A percentile compares a stretch with the other conserved stretches of the same genome.
Conservation (phyloP, 106 monocot species). For the Dendrobium officinale region DNA sequence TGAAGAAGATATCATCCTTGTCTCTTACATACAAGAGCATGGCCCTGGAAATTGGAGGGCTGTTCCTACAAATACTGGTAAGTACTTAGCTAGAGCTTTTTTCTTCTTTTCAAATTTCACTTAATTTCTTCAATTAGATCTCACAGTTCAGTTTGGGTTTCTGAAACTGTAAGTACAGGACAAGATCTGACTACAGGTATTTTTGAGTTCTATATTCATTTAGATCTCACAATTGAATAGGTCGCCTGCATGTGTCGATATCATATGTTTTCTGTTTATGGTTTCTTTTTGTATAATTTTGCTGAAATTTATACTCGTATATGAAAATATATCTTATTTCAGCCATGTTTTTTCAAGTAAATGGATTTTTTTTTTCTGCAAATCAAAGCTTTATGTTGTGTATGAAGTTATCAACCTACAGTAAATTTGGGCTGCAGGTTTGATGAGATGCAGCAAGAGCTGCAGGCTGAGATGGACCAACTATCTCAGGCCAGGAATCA, state of each 20-base stretch:
- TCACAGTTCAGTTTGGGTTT: neutral
- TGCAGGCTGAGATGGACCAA: slow-evolving; percentile 49
- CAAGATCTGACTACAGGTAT: too few relatives aligned
- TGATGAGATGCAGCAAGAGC: slow-evolving; percentile 54
- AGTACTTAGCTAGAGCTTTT: neutral
- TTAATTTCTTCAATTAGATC: neutral
- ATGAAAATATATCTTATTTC: too few relatives aligned
- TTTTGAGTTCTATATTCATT: neutral
- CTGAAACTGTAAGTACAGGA: too few relatives aligned
- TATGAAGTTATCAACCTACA: neutral
- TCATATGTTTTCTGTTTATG: too few relatives aligned
- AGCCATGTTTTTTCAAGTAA: neutral
- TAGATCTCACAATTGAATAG: neutral
- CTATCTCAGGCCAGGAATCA: slow-evolving; percentile 50
- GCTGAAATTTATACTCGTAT: too few relatives aligned
- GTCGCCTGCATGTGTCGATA: too few relatives aligned
- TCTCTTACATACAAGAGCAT: slow-evolving; percentile 38
- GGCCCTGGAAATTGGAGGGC: slow-evolving; percentile 48
- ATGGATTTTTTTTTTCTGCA: neutral
- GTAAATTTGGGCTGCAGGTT: slow-evolving; percentile 13
- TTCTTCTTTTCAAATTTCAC: neutral
- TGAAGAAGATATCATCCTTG: slow-evolving; percentile 41
- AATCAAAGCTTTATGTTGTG: neutral
- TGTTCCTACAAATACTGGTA: slow-evolving; percentile 40
- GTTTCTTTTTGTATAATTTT: too few relatives aligned